A percentile compares a stretch with the other conserved stretches of the same genome.
These are phyloP conservation scores for Tubosaeta sp. DNA, from an alignment of 768 basidiomycete species.

Conservation along the genomic window DNA sequence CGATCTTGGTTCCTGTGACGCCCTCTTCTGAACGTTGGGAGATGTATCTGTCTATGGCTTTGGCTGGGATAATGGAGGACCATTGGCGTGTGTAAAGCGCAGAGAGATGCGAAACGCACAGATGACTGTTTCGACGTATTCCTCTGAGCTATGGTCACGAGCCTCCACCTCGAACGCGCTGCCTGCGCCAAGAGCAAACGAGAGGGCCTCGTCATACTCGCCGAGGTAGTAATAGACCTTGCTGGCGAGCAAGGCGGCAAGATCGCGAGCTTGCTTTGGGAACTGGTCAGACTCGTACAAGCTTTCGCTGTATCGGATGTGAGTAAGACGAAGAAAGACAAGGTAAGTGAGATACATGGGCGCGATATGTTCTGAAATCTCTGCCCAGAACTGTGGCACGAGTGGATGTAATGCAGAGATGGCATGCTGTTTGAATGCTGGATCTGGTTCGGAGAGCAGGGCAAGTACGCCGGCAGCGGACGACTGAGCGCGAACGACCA, in stretches of 20 bases:
- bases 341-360: slow-evolving; percentile 61
- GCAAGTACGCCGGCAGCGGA: slow-evolving; percentile 89
- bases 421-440: slow-evolving; percentile 87
- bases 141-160: slow-evolving; percentile 59
- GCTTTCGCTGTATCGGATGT: slow-evolving; percentile 58
- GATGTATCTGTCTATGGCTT: slow-evolving; percentile 94
- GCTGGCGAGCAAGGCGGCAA: slow-evolving; percentile 90
- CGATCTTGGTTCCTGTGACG: slow-evolving; percentile 55
- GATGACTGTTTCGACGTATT: slow-evolving; percentile 92
- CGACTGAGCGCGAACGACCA: slow-evolving; percentile 72
- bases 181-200: slow-evolving; percentile 91
- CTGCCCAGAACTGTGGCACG: slow-evolving; percentile 96
- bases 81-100: background rate
- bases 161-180: slow-evolving; percentile 77
- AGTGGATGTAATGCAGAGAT: slow-evolving; percentile 76
- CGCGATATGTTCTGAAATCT: slow-evolving; percentile 93
- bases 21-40: slow-evolving; percentile 56
- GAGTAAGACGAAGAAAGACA: slow-evolving; percentile 9
- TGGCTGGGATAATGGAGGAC: slow-evolving; percentile 50
- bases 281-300: slow-evolving; percentile 83
- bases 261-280: slow-evolving; percentile 66
- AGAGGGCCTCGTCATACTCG: slow-evolving; percentile 92
- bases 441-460: slow-evolving; percentile 84
- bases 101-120: slow-evolving; percentile 51
- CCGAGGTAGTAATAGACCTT: slow-evolving; percentile 98